Evolutionary conservation across 805 yeast species (phyloP), one percentile per base, ranked within the genome.

Genomic region (Debaryomyces hansenii): DNA sequence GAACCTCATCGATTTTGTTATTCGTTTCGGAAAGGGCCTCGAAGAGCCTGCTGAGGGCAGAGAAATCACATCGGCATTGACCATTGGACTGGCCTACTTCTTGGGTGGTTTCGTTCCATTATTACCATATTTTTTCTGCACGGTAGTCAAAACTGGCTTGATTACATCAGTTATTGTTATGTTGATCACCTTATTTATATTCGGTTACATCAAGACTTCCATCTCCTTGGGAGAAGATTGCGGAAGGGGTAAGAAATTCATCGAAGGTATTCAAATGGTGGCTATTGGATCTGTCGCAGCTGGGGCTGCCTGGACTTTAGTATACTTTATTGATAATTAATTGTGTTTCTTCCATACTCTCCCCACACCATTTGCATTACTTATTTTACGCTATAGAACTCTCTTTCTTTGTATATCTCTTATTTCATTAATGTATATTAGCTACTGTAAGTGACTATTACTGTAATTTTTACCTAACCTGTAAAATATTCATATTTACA

Each of bases 251-350:
- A 81, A 79, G 52, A 85, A 85, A 59, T 69, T 85, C 3, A 69
- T 74, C 42, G 97, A 91, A 66, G 98, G 97, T 37, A 47, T 85
- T 15, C 95, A 90, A 69, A 92, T 94, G 98, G 83, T 90, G 44
- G 67, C 85, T n/a, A 91, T 89, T 42, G 99, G 99, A 34, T 95
- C 97, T n/a, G 72, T 87, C 28, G 98, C 99, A 18, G 98, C 99
- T 4, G 96, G 96, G 4, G 87, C 96, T 20, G 99, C 99, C 9
- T 92, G 96, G 96, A 82, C 81, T 38, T 79, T 91, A 62, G 99
- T 92, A 29, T 85, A 83, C 63, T 64, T 85, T 52, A 83, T 92
- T 50, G 96, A 63, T 48, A 56, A 58, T 38, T 62, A 47, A 45
- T 21, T n/a, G 34, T 31, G 34, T 14, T 31, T 24, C 27, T 24